Evolutionary conservation across 331 rosid species (phyloP).

Genomic region (Acacia concinna): DNA sequence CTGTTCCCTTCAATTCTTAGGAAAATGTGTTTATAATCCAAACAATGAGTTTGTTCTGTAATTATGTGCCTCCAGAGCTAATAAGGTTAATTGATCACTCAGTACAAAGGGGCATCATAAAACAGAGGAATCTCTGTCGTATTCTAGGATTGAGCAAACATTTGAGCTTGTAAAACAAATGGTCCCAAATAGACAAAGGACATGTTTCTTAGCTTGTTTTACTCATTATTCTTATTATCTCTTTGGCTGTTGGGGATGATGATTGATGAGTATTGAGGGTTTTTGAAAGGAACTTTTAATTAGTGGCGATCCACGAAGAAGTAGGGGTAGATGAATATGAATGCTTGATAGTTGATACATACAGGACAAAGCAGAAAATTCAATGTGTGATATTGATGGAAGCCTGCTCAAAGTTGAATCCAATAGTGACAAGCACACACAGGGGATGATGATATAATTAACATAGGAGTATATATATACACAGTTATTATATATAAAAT

Average conservation of each 20-base stretch:
- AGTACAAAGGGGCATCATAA: not conserved
- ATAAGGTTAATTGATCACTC: not conserved
- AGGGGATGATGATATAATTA: constrained; percentile 26
- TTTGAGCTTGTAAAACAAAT: not conserved
- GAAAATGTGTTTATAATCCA: not conserved
- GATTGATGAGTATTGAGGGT: not conserved
- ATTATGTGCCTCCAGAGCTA: not conserved
- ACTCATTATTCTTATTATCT: not conserved
- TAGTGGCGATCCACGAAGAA: constrained; percentile 17
- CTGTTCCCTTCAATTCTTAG: not conserved
- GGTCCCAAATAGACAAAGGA: not conserved
- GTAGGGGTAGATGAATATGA: not conserved
- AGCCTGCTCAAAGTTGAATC: constrained; percentile 42
- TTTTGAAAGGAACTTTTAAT: not conserved
- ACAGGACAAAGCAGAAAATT: constrained; percentile 38
- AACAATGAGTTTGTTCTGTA: not conserved
- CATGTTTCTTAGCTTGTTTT: not conserved
- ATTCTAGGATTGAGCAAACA: not conserved
- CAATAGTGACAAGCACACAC: constrained; percentile 39
- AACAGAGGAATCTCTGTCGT: not conserved
- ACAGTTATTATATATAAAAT: too few species aligned
- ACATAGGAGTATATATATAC: too few species aligned
- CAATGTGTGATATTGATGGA: constrained; percentile 43
- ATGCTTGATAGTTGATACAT: constrained; percentile 1
- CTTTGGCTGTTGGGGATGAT: not conserved